A percentile compares a stretch with the other conserved stretches of the same genome.
Conservation (phyloP, 1,284 basidiomycete genomes). For the Ustilago loliicola region DNA sequence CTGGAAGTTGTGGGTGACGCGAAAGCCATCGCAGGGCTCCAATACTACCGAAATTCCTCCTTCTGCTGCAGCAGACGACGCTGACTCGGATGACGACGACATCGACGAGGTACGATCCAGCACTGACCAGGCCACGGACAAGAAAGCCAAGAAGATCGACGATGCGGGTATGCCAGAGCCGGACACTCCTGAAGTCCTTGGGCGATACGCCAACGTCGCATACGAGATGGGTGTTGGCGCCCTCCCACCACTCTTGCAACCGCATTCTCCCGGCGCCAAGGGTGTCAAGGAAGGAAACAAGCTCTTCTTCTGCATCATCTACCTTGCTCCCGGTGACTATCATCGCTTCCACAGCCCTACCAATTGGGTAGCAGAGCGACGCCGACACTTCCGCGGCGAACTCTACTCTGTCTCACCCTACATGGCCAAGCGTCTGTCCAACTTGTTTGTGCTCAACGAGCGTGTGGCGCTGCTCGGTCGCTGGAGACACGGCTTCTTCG, state of each 20-base stretch:
- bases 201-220: slow-evolving; percentile 67
- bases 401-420: slow-evolving; percentile 97
- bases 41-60: slow-evolving; percentile 33
- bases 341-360: slow-evolving; percentile 97
- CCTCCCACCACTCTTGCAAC: slow-evolving; percentile 63
- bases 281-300: slow-evolving; percentile 76
- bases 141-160: slow-evolving; percentile 56
- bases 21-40: slow-evolving; percentile 10
- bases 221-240: slow-evolving; percentile 67
- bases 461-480: slow-evolving; percentile 94
- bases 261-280: slow-evolving; percentile 55
- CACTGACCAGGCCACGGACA: slow-evolving; percentile 68
- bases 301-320: slow-evolving; percentile 93
- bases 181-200: slow-evolving; percentile 67
- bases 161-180: slow-evolving; percentile 67
- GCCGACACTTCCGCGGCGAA: slow-evolving; percentile 95
- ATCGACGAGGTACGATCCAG: slow-evolving; percentile 53
- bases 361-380: slow-evolving; percentile 95
- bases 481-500: slow-evolving; percentile 96
- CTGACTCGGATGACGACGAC: slow-evolving; percentile 42
- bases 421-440: slow-evolving; percentile 90
- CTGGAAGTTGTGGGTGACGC: slow-evolving; percentile 42
- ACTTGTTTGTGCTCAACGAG: slow-evolving; percentile 97
- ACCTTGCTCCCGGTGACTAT: slow-evolving; percentile 98
- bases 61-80: neutral